Evolutionary conservation across 129 eudicot genomes (phyloP), one percentile per base, ranked within the genome.

Genomic region (Helianthus tuberosus): DNA sequence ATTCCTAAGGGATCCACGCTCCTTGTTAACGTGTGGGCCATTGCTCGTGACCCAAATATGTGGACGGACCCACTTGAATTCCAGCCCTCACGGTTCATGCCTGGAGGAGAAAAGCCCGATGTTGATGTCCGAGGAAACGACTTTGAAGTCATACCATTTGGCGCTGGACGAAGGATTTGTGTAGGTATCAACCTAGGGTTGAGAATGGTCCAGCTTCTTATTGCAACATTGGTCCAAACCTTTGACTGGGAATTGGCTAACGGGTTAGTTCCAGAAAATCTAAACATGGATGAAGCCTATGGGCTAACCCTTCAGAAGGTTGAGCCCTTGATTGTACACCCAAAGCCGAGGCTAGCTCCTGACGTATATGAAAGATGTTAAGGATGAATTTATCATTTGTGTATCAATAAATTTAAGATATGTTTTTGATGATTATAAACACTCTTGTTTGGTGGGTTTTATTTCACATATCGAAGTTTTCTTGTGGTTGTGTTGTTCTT

Each of bases 1-100:
- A 86, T 92, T 46, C 91, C 94, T 0, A 80, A 89, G 55, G 89
- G 89, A 32, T 71, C 96, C 13, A 92, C 91, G 0, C 88, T 92
- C 32, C 81, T 92, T 13, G 91, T 85, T 27, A 87, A 92, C 9
- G 89, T 92, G 1, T 92, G 98, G 98, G 98, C 98, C 84, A 92
- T 92, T 38, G 89, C 94, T 1, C 89, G 98, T 0, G 98, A 92
- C 72, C 94, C 91, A 1, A 68, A 85, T 3, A 58, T 44, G 17
- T 92, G 98, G 98, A 27, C 75, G 11, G 71, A 87, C 17, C 98
- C 98, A 1, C 79, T 89, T 11, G 87, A 79, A 41, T 92, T 92
- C 32, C 58, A 74, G 12, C 98, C 96, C 11, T 66, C 60, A 25
- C 77, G 98, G 27, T 92, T 92, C 51, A 53, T 87, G 14, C 54